These are phyloP conservation scores for Jasminum sambac DNA, from an alignment of 257 asterid genomes.

Conservation along the genomic window DNA sequence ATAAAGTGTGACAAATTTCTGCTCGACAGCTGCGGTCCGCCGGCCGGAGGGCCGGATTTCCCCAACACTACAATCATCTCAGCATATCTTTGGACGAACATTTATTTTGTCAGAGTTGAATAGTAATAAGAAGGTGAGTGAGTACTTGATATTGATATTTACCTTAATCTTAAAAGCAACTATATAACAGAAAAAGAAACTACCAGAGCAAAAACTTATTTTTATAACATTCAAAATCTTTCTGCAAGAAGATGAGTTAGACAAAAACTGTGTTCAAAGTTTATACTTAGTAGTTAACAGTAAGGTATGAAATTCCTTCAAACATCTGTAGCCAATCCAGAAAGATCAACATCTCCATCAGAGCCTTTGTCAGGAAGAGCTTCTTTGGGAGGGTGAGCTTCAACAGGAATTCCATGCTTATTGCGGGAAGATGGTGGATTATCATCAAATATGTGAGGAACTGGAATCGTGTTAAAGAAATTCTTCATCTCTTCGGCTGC, in stretches of 20 bases:
- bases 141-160: too few species aligned
- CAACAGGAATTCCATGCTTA: conserved; percentile 43
- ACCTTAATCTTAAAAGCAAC: too few species aligned
- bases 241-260: neutral
- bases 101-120: too few species aligned
- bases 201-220: neutral
- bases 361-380: conserved; percentile 29
- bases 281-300: too few species aligned
- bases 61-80: too few species aligned
- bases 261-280: neutral
- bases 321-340: conserved; percentile 63
- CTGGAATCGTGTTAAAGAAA: conserved; percentile 49
- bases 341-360: conserved; percentile 61
- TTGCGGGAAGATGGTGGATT: conserved; percentile 28
- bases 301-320: conserved; percentile 32
- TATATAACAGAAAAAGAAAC: too few species aligned
- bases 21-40: too few species aligned
- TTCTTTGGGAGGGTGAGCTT: conserved; percentile 37
- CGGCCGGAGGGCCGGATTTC: too few species aligned
- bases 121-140: too few species aligned
- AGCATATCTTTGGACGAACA: too few species aligned
- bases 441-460: conserved; percentile 22
- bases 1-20: neutral
- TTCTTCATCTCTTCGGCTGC: conserved; percentile 63
- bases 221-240: neutral